Conservation (phyloP, 2,329 filamentous ascomycete genomes). For the Penicillium sp. region DNA sequence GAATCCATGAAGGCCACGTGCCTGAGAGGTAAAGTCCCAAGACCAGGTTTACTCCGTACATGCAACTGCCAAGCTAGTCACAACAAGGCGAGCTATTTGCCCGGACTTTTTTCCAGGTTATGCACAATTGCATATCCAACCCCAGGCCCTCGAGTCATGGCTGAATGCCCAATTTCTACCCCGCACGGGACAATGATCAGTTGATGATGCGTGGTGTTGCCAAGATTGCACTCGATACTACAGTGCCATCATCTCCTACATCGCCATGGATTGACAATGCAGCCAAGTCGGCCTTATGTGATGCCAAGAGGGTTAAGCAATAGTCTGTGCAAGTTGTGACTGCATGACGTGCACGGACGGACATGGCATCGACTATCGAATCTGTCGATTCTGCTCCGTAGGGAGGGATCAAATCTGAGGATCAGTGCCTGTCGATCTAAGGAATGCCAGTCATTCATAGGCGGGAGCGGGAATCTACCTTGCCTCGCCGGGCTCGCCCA, state of each 20-base stretch:
- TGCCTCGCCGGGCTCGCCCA: neutral
- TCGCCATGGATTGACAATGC: neutral
- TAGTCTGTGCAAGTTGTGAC: no score
- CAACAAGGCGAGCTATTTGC: neutral
- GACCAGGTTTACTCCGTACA: no score
- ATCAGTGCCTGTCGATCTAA: slow-evolving; percentile 4
- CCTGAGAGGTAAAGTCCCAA: neutral
- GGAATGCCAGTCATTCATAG: neutral
- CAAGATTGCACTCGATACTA: neutral
- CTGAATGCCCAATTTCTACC: neutral
- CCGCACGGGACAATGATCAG: neutral
- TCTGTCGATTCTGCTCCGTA: neutral
- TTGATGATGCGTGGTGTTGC: neutral
- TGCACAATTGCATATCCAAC: neutral
- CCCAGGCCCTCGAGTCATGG: neutral
- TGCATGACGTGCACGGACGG: neutral
- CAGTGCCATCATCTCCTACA: neutral
- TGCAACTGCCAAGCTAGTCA: neutral
- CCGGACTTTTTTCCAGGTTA: neutral
- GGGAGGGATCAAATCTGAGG: neutral
- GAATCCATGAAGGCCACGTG: neutral
- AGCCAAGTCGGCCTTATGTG: neutral
- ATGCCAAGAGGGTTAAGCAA: neutral
- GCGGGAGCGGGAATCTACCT: neutral
- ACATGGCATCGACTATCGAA: neutral